A percentile compares a stretch with the other conserved stretches of the same genome.
Evolutionary conservation across 441 rosid genomes (phyloP).

Genomic region (Gossypium schwendimanii): DNA sequence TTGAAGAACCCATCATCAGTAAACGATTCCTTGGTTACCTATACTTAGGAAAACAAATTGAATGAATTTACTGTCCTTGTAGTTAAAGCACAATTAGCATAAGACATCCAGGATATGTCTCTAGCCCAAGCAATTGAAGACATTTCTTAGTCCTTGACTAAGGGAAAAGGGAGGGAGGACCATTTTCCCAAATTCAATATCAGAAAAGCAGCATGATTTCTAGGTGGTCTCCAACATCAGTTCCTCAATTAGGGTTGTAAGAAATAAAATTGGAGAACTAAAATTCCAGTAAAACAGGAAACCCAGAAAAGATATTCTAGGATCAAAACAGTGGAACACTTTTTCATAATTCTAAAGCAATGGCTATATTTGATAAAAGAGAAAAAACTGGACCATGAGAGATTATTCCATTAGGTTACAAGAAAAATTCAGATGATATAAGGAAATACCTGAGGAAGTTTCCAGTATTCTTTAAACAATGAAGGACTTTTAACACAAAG

Average conservation of each 20-base stretch:
- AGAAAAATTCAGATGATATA: constrained; percentile 2
- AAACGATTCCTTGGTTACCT: constrained; percentile 75
- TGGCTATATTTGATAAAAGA: not conserved
- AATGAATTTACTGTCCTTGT: not conserved
- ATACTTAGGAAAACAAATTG: constrained; percentile 12
- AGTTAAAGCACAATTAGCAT: not conserved
- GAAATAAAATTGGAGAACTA: not conserved
- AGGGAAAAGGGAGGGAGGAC: not conserved
- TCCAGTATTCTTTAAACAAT: constrained; percentile 90
- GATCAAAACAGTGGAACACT: not conserved
- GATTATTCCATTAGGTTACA: not conserved
- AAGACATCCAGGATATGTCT: not conserved
- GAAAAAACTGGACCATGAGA: not conserved
- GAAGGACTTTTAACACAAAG: constrained; percentile 91
- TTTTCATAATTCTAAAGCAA: not conserved
- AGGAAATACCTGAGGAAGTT: constrained; percentile 65
- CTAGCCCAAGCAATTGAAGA: not conserved
- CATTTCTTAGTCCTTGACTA: not conserved
- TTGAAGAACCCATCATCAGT: constrained; percentile 86
- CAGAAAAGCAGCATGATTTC: not conserved
- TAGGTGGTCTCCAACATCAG: not conserved
- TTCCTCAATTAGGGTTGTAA: not conserved
- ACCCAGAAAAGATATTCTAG: not conserved
- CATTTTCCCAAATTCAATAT: not conserved
- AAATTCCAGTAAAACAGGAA: not conserved